Conservation (phyloP, 2,329 filamentous ascomycete genomes). For the Ceratocystis cubensis region DNA sequence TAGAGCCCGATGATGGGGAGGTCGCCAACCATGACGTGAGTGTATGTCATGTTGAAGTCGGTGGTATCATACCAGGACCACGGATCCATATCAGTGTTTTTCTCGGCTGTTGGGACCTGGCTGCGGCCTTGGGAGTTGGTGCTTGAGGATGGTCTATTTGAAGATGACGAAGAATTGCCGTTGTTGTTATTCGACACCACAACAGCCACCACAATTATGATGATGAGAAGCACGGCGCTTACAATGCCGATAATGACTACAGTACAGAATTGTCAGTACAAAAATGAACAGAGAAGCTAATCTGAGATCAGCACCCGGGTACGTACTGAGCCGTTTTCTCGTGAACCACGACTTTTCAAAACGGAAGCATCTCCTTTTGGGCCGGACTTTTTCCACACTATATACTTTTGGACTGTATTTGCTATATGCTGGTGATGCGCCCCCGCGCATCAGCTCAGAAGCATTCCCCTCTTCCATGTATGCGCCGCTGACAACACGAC, state of each 20-base stretch:
- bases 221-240: slow-evolving; percentile 44
- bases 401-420: slow-evolving; percentile 36
- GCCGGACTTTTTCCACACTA: slow-evolving; percentile 34
- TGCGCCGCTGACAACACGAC: slow-evolving; percentile 56
- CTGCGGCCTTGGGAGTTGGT: slow-evolving; percentile 35
- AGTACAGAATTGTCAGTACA: slow-evolving; percentile 28
- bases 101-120: slow-evolving; percentile 52
- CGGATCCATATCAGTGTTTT: slow-evolving; percentile 71
- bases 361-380: slow-evolving; percentile 38
- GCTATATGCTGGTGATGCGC: slow-evolving; percentile 36
- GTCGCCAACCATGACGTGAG: slow-evolving; percentile 67
- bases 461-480: slow-evolving; percentile 54
- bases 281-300: background rate
- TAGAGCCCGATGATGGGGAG: slow-evolving; percentile 86
- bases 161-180: slow-evolving; percentile 27
- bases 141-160: background rate
- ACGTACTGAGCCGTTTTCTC: slow-evolving; percentile 35
- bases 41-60: slow-evolving; percentile 93
- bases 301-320: slow-evolving; percentile 10
- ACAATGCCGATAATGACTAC: slow-evolving; percentile 46
- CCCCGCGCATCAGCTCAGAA: slow-evolving; percentile 32
- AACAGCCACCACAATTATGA: slow-evolving; percentile 56
- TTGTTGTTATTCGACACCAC: slow-evolving; percentile 50
- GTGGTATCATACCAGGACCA: slow-evolving; percentile 82
- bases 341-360: slow-evolving; percentile 38